These are phyloP conservation scores for Pseudoscleropodium purum DNA, from an alignment of 225 moss, liverwort and hornwort genomes.

Conservation along the genomic window DNA sequence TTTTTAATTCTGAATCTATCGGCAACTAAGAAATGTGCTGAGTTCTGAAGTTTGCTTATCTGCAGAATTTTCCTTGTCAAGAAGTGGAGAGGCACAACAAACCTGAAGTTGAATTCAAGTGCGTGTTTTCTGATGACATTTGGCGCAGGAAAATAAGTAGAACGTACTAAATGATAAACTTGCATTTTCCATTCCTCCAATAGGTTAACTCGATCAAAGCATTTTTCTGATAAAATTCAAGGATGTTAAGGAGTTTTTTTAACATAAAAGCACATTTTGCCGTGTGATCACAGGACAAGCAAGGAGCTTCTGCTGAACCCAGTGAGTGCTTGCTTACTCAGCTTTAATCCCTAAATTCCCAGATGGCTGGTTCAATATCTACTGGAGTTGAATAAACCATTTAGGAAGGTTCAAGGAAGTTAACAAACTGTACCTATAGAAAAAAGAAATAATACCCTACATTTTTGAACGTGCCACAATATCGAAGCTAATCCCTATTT, in stretches of 20 bases:
- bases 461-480: neutral
- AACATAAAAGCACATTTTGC: neutral
- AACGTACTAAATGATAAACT: neutral
- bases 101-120: conserved; percentile 99
- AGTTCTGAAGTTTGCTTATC: neutral
- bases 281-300: conserved; percentile 65
- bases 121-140: conserved; percentile 14
- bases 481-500: too few relatives aligned
- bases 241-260: neutral
- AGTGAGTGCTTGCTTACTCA: conserved; percentile 37
- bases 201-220: neutral
- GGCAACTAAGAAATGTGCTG: neutral
- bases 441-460: neutral
- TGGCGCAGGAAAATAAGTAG: neutral
- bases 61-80: conserved; percentile 98
- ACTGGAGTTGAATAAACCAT: neutral
- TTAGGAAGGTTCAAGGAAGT: neutral
- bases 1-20: neutral
- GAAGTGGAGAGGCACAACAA: conserved; percentile 99
- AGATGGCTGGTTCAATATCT: neutral
- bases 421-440: neutral
- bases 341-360: neutral
- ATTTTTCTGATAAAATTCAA: neutral
- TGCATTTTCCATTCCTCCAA: neutral
- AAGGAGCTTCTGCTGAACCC: conserved; percentile 90